Base-by-base conservation (phyloP, 2,329 filamentous ascomycete species). In the Penicillium janthinellum region DNA sequence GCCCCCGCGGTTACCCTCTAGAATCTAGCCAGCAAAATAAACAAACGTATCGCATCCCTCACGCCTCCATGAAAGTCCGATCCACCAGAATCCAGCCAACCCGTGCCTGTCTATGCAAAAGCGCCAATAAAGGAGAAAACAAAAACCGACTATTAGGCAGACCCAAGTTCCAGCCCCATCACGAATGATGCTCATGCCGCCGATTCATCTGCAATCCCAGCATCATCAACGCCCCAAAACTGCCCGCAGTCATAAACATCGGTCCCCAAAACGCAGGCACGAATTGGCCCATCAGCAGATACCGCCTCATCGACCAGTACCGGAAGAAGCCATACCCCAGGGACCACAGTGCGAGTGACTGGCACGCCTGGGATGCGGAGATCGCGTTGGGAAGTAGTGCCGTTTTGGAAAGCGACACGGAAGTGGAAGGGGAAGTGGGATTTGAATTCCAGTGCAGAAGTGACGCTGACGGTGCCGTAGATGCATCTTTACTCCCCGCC, bases 191-290 rank as follows among this genome's bases (percentile, higher is more conserved):
- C 1, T 17, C 20, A 54, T 57, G 56, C 35, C 53, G 57, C 20
- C 57, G 55, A 44, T 63, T 56, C 42, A 65, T 59, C 53, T 64
- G 63, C 51, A 60, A 47, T 12, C 63, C 63, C 48, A 65, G 47
- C 17, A 47, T 60, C 52, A 64, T 53, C 38, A 65, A 64, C n/a
- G 61, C 61, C 15, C 55, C 61, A 54, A 65, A 64, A 48, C 63
- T 65, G 6, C 61, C 63, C 42, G 38, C 50, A 1, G 71, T 73
- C 63, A 73, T 71, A 12, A 73, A 62, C 10, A 70, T 59, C 25
- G 71, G 69, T 0, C 71, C 71, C 71, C 70, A 73, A 42, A 73
- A 64, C 1, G 70, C 69, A 8, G 71, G 70, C 3, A 70, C 66
- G 60, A 72, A 73, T 2, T 64, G 63, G 3, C 69, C 70, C 25